Evolutionary conservation across 352 stramenopile species (phyloP).

Genomic region (Pilasporangium apinafurcum): DNA sequence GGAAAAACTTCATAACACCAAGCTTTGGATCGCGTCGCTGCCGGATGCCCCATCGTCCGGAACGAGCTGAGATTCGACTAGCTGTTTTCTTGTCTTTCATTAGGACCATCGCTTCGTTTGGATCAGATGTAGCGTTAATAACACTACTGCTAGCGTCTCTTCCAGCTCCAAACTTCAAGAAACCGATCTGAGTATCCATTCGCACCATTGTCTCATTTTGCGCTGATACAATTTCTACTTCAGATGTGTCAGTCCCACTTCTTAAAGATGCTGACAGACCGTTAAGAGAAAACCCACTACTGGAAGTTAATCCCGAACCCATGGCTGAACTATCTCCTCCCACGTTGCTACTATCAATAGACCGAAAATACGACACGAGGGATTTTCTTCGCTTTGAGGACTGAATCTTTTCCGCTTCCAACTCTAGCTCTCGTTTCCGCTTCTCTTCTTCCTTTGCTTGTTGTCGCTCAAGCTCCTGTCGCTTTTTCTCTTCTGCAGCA

Average conservation of each 20-base stretch:
- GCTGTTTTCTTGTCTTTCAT: slow-evolving; percentile 5
- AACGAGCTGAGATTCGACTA: slow-evolving; percentile 9
- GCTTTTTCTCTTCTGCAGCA: slow-evolving; percentile 51
- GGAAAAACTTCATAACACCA: slow-evolving; percentile 79
- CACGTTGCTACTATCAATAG: slow-evolving; percentile 18
- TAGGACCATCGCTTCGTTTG: slow-evolving; percentile 3
- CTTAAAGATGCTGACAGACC: neutral
- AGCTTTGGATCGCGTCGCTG: slow-evolving; percentile 48
- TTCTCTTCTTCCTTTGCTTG: slow-evolving; percentile 61
- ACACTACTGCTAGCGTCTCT: neutral
- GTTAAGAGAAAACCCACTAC: too few relatives aligned
- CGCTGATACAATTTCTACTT: neutral
- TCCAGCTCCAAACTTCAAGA: slow-evolving; percentile 6
- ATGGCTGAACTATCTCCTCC: neutral
- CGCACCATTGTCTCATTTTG: slow-evolving; percentile 29
- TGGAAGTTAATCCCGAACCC: neutral
- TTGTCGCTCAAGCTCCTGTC: slow-evolving; percentile 43
- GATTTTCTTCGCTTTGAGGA: slow-evolving; percentile 58
- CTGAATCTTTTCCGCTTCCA: slow-evolving; percentile 32
- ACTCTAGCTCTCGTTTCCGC: slow-evolving; percentile 42
- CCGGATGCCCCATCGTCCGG: slow-evolving; percentile 39
- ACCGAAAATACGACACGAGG: slow-evolving; percentile 57
- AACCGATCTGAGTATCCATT: slow-evolving; percentile 42
- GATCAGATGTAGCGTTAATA: too few relatives aligned
- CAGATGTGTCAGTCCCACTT: neutral